A percentile compares a stretch with the other conserved stretches of the same genome.
Conservation (phyloP, 2,329 filamentous ascomycete genomes). For the Aspergillus niger region DNA sequence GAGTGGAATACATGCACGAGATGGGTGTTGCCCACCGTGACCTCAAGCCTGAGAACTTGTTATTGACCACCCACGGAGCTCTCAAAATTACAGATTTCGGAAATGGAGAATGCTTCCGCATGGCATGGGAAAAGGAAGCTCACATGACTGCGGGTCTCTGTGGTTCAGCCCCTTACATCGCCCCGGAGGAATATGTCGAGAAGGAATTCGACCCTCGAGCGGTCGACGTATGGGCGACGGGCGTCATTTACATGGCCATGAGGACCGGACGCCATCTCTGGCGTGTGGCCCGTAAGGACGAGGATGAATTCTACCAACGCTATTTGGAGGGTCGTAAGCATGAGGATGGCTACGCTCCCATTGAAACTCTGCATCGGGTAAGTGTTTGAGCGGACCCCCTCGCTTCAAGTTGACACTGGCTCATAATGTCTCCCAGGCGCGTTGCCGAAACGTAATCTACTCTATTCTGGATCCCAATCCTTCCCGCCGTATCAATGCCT, state of each 20-base stretch:
- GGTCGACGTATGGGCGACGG: conserved; percentile 98
- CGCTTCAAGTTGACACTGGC: conserved; percentile 10
- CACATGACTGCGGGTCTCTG: conserved; percentile 98
- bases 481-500: conserved; percentile 85
- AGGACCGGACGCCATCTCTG: conserved; percentile 92
- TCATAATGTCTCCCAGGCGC: conserved; percentile 62
- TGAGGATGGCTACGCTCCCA: conserved; percentile 93
- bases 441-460: conserved; percentile 98
- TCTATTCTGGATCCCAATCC: conserved; percentile 97
- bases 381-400: conserved; percentile 44
- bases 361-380: conserved; percentile 92
- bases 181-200: conserved; percentile 92
- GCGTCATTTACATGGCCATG: conserved; percentile 99
- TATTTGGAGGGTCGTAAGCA: conserved; percentile 92
- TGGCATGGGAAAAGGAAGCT: conserved; percentile 98
- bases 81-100: conserved; percentile 99
- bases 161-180: conserved; percentile 95
- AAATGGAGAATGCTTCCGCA: conserved; percentile 98
- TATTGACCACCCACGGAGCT: conserved; percentile 86
- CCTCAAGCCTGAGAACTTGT: conserved; percentile 92
- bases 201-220: conserved; percentile 95
- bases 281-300: conserved; percentile 94
- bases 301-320: conserved; percentile 94
- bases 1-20: conserved; percentile 98
- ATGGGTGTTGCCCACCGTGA: conserved; percentile 99